Evolutionary conservation across 768 basidiomycete genomes (phyloP).

Genomic region (Lentinus brumalis): DNA sequence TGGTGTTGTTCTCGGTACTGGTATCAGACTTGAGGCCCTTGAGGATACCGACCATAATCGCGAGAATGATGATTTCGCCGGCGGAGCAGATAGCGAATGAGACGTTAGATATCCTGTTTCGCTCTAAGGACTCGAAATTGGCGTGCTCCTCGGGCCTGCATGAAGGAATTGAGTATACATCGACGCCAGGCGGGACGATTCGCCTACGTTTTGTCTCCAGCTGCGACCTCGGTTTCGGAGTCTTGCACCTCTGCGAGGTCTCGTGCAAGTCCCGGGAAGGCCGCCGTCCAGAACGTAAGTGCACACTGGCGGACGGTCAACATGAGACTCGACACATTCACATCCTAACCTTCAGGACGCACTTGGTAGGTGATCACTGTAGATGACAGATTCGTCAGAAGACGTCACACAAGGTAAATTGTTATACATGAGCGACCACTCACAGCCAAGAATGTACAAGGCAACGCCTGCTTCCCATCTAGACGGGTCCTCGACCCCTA

Average conservation of each 20-base stretch:
- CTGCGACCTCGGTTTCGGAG: conserved; percentile 43
- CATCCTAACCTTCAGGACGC: neutral
- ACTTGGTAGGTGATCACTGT: conserved; percentile 76
- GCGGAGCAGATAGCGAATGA: conserved; percentile 70
- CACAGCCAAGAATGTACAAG: conserved; percentile 66
- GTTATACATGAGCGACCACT: conserved; percentile 26
- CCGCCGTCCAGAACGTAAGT: conserved; percentile 82
- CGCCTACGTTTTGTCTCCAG: conserved; percentile 50
- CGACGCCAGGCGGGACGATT: neutral
- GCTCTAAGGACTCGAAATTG: conserved; percentile 58
- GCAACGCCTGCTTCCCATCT: conserved; percentile 64
- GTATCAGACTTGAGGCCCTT: conserved; percentile 61
- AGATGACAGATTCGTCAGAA: neutral
- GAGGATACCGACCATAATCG: conserved; percentile 74
- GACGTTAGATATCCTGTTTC: conserved; percentile 76
- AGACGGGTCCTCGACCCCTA: conserved; percentile 66
- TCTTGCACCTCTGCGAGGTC: conserved; percentile 69
- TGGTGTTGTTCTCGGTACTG: conserved; percentile 73
- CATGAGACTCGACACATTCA: neutral
- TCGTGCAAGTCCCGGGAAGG: conserved; percentile 74
- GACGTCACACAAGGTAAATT: neutral
- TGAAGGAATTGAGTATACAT: neutral
- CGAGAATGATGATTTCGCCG: conserved; percentile 71
- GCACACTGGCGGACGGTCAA: conserved; percentile 45
- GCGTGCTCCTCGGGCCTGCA: conserved; percentile 53